Evolutionary conservation across 2,329 filamentous ascomycete genomes (phyloP), one percentile per base, ranked within the genome.

Genomic region (Rugonectria rugulosa): DNA sequence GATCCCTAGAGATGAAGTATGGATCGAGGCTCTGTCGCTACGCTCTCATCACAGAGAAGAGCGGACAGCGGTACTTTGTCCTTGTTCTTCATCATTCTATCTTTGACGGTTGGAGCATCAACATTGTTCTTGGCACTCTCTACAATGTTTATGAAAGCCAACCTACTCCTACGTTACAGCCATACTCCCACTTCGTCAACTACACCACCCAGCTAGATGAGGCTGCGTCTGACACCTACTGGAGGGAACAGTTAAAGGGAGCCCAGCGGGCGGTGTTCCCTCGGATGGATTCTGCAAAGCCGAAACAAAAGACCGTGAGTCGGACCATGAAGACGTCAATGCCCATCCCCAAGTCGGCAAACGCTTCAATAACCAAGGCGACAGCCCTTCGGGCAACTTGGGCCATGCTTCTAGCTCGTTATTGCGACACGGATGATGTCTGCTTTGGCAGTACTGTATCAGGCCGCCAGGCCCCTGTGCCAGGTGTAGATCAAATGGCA

Each of bases 341-440:
- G 77, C 79, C 55, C 73, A 83, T 42, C 67, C 70, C 44, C 15
- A 36, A 19, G 34, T 4, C 14, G 43, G 4, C 15, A 10, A 27
- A 40, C 24, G 27, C 36, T 2, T 37, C 27, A 12, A 49, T 60
- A 3, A 63, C 61, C 0, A 49, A 49, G 8, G 36, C 65, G 0
- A 67, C 42, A 0, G 11, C 63, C 11, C n/a, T 68, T 10, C 54
- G 58, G 0, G 77, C 80, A 23, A 82, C 84, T 0, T 77, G 81
- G 63, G 76, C 78, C 4, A 78, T 81, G 51, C 64, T 88, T 2
- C 21, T 86, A 3, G 72, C 76, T 14, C 71, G 72, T 5, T 87
- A 86, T 57, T 65, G 75, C 2, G 81, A 57, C n/a, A n/a, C n/a
- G 0, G 50, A 59, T 15, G 61, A 65, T 14, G 43, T 70, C 3